phyloP scores from a whole-genome alignment of 768 basidiomycete species.

The Pleurotus eryngii region DNA sequence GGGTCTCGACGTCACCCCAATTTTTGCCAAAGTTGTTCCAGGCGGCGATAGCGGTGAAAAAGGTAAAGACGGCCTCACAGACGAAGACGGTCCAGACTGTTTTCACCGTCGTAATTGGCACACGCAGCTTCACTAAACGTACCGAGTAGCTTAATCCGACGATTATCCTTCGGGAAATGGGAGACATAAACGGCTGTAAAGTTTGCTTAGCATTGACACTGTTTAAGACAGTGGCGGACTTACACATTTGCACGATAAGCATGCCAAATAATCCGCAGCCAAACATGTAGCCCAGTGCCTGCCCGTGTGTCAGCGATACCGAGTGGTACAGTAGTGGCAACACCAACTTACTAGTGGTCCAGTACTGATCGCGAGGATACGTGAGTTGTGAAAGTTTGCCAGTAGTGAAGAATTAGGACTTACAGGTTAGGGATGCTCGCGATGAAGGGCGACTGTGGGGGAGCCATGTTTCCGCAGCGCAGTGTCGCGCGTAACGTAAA shows the following conservation, averaged over 20 bases:
- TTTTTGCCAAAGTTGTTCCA: constrained; percentile 14
- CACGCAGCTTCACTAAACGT: background rate
- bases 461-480: no score
- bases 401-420: no score
- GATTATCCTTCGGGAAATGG: constrained; percentile 12
- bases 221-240: background rate
- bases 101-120: background rate
- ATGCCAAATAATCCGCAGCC: constrained; percentile 17
- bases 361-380: background rate
- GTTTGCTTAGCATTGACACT: background rate
- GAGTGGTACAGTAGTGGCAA: background rate
- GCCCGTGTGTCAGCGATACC: background rate
- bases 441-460: no score
- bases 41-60: constrained; percentile 14
- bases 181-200: constrained; percentile 15
- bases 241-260: constrained; percentile 17
- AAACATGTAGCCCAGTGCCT: constrained; percentile 18
- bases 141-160: constrained; percentile 13
- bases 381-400: no score
- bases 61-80: constrained; percentile 13
- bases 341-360: constrained; percentile 1
- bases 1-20: constrained; percentile 15
- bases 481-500: no score
- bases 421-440: no score
- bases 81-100: constrained; percentile 17